Evolutionary conservation across 768 basidiomycete species (phyloP).

Genomic region (Rossbeevera mucosa): DNA sequence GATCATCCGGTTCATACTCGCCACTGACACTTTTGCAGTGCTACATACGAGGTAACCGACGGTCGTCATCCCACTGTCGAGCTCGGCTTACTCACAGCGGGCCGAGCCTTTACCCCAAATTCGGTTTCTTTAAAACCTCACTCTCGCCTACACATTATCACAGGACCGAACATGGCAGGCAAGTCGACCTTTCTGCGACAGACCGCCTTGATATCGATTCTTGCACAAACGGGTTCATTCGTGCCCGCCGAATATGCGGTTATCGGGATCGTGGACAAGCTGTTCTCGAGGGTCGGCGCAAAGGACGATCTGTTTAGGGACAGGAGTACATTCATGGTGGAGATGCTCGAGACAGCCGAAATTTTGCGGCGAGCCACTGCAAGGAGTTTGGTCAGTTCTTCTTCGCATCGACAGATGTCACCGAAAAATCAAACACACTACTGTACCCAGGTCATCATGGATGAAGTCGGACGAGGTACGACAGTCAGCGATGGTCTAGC

Average conservation of each 20-base stretch:
- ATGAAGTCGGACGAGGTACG: slow-evolving; percentile 97
- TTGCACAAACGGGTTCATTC: slow-evolving; percentile 91
- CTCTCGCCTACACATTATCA: slow-evolving; percentile 76
- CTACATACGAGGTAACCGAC: slow-evolving; percentile 61
- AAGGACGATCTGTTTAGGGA: slow-evolving; percentile 93
- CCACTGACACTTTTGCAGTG: slow-evolving; percentile 29
- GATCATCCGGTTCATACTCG: neutral
- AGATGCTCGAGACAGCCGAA: slow-evolving; percentile 91
- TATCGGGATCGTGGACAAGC: slow-evolving; percentile 82
- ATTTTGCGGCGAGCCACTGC: slow-evolving; percentile 82
- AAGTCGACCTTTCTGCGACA: slow-evolving; percentile 94
- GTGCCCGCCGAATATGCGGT: slow-evolving; percentile 82
- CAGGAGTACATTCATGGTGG: slow-evolving; percentile 97
- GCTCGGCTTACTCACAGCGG: slow-evolving; percentile 68
- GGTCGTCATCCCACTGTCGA: slow-evolving; percentile 95
- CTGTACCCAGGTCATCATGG: slow-evolving; percentile 84
- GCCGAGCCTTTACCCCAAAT: slow-evolving; percentile 83
- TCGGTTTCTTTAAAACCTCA: slow-evolving; percentile 56
- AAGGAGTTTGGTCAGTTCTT: slow-evolving; percentile 64
- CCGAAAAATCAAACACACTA: slow-evolving; percentile 5
- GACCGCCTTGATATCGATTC: slow-evolving; percentile 80
- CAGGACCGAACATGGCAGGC: slow-evolving; percentile 94
- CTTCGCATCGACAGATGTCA: neutral
- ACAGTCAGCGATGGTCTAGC: slow-evolving; percentile 89
- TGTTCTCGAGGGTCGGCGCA: slow-evolving; percentile 94